Evolutionary conservation across 2,329 filamentous ascomycete species (phyloP).

Genomic region (Diaporthe longicolla): DNA sequence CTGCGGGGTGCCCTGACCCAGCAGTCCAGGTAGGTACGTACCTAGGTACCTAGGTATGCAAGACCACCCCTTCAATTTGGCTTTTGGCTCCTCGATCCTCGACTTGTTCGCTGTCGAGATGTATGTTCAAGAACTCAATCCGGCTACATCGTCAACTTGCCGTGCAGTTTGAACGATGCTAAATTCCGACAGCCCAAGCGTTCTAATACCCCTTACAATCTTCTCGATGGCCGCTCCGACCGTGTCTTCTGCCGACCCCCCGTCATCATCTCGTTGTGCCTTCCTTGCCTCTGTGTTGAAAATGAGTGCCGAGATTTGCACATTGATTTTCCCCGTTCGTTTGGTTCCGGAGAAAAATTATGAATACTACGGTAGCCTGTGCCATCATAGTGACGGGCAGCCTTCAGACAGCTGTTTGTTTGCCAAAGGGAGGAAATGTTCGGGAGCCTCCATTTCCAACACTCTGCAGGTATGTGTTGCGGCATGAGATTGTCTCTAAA

Average conservation of each 20-base stretch:
- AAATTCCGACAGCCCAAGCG: not conserved
- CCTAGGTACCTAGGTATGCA: too few species aligned
- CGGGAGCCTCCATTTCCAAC: too few species aligned
- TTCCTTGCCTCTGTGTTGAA: not conserved
- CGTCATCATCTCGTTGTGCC: not conserved
- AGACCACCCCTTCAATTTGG: not conserved
- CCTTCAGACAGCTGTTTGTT: too few species aligned
- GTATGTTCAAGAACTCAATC: not conserved
- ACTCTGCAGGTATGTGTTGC: not conserved
- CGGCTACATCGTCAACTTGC: not conserved
- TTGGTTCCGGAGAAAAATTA: too few species aligned
- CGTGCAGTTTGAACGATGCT: not conserved
- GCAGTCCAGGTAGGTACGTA: not conserved
- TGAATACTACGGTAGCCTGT: too few species aligned
- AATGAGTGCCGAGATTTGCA: too few species aligned
- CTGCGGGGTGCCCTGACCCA: conserved; percentile 7
- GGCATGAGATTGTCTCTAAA: not conserved
- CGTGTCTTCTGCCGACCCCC: too few species aligned
- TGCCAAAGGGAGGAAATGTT: too few species aligned
- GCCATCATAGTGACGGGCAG: too few species aligned
- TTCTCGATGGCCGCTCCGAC: not conserved
- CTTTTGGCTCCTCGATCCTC: too few species aligned
- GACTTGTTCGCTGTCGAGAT: not conserved
- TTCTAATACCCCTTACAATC: too few species aligned
- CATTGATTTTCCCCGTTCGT: too few species aligned